These are phyloP conservation scores for Thraustochytrium sp. DNA, from an alignment of 352 stramenopile species.

Conservation along the genomic window DNA sequence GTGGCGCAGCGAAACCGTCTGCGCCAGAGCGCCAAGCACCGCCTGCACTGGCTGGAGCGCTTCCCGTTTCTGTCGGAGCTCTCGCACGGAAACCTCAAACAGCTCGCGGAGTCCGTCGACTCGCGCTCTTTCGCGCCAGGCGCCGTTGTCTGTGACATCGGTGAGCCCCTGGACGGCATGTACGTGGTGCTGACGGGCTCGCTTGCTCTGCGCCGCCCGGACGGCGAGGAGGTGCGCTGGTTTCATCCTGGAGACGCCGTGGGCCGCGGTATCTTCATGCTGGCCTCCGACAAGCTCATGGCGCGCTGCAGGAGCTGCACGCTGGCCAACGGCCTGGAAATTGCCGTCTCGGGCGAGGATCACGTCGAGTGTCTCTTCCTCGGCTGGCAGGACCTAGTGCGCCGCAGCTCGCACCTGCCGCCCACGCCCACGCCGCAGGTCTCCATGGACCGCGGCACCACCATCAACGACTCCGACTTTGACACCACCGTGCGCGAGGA, in stretches of 20 bases:
- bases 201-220: background rate
- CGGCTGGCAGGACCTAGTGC: background rate
- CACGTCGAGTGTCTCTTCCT: conserved; percentile 30
- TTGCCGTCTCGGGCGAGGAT: background rate
- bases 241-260: conserved; percentile 1
- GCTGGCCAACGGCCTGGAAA: background rate
- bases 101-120: background rate
- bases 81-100: background rate
- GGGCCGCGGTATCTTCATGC: background rate
- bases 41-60: background rate
- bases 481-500: background rate
- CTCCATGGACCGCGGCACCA: too few relatives aligned
- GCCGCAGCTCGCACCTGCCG: background rate
- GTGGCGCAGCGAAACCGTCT: background rate
- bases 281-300: background rate
- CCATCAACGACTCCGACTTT: background rate
- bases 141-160: background rate
- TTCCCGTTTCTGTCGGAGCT: background rate
- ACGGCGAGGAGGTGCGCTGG: background rate
- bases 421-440: too few relatives aligned
- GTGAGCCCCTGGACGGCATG: background rate
- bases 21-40: background rate
- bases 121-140: background rate
- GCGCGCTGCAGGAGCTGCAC: background rate
- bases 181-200: conserved; percentile 6